Conservation (phyloP, 805 yeast species). For the Blastobotrys robertii region DNA sequence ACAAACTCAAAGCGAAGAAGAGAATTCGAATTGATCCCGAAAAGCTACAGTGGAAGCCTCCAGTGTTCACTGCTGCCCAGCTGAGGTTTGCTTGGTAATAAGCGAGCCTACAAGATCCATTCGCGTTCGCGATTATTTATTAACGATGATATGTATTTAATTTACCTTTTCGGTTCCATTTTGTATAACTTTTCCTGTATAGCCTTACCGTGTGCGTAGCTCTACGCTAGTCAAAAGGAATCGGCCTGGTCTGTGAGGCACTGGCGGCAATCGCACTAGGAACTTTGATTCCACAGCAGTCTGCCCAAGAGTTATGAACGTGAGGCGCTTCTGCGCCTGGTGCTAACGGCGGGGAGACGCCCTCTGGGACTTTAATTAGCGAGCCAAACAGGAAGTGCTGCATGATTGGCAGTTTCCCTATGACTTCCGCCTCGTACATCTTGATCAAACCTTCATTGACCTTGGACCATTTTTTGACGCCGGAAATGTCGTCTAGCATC, state of each 20-base stretch:
- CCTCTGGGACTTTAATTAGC: slow-evolving; percentile 62
- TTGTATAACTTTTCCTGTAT: too few relatives aligned
- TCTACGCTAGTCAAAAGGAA: slow-evolving; percentile 21
- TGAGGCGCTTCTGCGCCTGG: slow-evolving; percentile 32
- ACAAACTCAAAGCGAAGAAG: slow-evolving; percentile 58
- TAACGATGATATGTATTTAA: not conserved
- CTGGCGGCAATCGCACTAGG: slow-evolving; percentile 95
- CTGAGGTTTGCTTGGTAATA: slow-evolving; percentile 93
- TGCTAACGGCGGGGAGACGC: slow-evolving; percentile 35
- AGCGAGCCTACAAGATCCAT: too few relatives aligned
- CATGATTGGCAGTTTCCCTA: slow-evolving; percentile 81
- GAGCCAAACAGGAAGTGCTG: slow-evolving; percentile 88
- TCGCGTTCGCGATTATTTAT: not conserved
- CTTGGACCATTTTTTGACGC: slow-evolving; percentile 82
- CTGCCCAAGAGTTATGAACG: slow-evolving; percentile 69
- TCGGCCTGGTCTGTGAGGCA: slow-evolving; percentile 14
- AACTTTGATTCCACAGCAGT: slow-evolving; percentile 92
- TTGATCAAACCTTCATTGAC: slow-evolving; percentile 90
- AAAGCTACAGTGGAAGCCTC: slow-evolving; percentile 84
- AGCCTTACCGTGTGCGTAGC: too few relatives aligned
- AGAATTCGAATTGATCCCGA: slow-evolving; percentile 67
- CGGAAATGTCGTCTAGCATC: slow-evolving; percentile 89
- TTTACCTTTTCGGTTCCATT: not conserved
- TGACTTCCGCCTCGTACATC: slow-evolving; percentile 91
- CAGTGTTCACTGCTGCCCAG: slow-evolving; percentile 89